Base-by-base conservation (phyloP, 805 yeast species). In the Saccharomycopsis amapae region DNA sequence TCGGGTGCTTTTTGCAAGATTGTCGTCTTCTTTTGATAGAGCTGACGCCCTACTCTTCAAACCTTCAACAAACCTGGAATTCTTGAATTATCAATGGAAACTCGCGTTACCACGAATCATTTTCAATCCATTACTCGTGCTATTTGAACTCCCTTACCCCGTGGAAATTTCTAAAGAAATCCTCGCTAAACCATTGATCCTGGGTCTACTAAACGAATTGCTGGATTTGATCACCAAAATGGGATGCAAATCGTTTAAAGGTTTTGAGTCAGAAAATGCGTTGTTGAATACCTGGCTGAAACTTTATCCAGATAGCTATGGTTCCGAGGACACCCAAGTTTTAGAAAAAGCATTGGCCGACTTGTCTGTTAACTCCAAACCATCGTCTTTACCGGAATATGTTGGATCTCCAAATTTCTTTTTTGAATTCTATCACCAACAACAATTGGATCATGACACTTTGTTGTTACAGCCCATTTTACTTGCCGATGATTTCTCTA, bases 401-500 rank as follows among this genome's bases (percentile, higher is more conserved):
- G 50, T 69, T 34, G 71, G 71, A 51, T 68, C 77, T 13, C 85
- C 88, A 35, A 64, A 70, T 36, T 65, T 82, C 45, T 81, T 83
- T 52, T 86, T 79, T 61, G 80, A 81, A 57, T 85, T 77, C 56
- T 73, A 65, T 58, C 67, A 75, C 55, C 70, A 72, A 59, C 58
- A 75, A 54, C 77, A 75, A 37, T 61, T 85, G 49, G 78, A 81
- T 50, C 68, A 84, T 35, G 97, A 89, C 64, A 69, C 87, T 58
- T 67, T 87, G 36, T 66, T 89, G 44, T 72, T 89, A 51, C 95
- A 87, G 58, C 95, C 96, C 4, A 89, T 89, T 43, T 67, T 89
- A 45, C 68, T 88, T 47, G 95, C 93, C n/a, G 96, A 88, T 64
- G 96, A 88, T 59, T 76, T 76, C 58, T 80, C 82, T 40, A 79